Percentiles rank a stretch among this genome's conserved stretches.
Conservation (phyloP, 139 green algal species). For the Chlamydomonas incerta region DNA sequence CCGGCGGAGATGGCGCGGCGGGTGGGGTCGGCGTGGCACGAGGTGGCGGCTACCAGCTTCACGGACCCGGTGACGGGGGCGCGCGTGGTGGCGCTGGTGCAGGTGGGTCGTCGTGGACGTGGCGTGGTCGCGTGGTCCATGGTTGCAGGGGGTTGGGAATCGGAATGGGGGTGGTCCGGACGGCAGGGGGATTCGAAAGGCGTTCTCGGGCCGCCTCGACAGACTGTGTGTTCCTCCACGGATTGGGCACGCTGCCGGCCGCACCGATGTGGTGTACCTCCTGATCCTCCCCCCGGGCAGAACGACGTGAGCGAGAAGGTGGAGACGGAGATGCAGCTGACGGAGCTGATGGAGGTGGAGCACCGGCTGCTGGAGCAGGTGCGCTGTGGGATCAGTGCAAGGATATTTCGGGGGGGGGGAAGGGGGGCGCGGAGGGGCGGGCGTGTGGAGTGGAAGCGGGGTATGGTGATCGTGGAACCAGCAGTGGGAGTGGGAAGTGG, state of each 20-base stretch:
- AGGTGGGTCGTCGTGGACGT: neutral
- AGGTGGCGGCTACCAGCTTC: constrained; percentile 37
- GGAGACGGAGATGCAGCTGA: constrained; percentile 46
- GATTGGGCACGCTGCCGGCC: too few relatives aligned
- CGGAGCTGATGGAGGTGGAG: constrained; percentile 47
- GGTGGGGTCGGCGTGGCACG: constrained; percentile 27
- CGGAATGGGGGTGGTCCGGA: too few relatives aligned
- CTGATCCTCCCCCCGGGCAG: too few relatives aligned
- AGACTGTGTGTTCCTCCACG: too few relatives aligned
- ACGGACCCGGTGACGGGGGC: constrained; percentile 32
- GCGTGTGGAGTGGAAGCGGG: too few relatives aligned
- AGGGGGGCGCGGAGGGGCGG: too few relatives aligned
- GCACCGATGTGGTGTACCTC: too few relatives aligned
- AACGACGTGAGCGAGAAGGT: constrained; percentile 49
- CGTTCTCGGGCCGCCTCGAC: too few relatives aligned
- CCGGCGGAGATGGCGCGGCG: constrained; percentile 29
- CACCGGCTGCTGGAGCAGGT: constrained; percentile 40
- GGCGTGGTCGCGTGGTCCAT: neutral
- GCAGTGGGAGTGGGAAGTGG: too few relatives aligned
- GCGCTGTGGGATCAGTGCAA: neutral
- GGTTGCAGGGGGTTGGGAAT: neutral
- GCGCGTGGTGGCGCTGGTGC: constrained; percentile 33
- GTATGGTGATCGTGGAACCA: neutral
- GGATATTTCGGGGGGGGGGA: neutral
- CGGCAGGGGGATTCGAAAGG: too few relatives aligned